Evolutionary conservation across 2,329 filamentous ascomycete species (phyloP).

Genomic region (Pseudogymnoascus destructans): DNA sequence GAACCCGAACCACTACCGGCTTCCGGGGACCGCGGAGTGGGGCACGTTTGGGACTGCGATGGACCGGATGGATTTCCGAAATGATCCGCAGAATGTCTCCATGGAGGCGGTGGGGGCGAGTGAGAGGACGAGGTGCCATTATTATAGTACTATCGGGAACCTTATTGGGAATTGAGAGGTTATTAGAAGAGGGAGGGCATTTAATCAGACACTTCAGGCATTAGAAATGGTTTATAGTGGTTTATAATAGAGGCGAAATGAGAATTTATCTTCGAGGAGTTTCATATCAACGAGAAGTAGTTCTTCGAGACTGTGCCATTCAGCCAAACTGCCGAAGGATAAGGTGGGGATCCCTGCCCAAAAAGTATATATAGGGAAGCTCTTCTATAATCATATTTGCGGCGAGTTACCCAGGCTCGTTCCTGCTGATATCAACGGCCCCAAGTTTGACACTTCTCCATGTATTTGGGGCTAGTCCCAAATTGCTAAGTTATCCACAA

Average conservation of each 20-base stretch:
- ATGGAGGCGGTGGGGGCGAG: conserved; percentile 33
- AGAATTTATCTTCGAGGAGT: background rate
- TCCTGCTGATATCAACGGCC: background rate
- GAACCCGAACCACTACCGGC: conserved; percentile 48
- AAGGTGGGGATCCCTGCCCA: background rate
- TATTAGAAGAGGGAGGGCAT: background rate
- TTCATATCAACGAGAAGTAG: background rate
- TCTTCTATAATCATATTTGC: background rate
- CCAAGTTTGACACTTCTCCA: background rate
- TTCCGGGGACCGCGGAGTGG: conserved; percentile 38
- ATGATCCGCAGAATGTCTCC: conserved; percentile 25
- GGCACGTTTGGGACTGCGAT: conserved; percentile 28
- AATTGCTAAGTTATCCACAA: background rate
- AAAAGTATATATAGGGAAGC: background rate
- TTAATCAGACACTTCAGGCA: background rate
- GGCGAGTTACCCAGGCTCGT: background rate
- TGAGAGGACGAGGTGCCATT: conserved; percentile 34
- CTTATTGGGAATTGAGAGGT: background rate
- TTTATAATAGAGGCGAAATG: background rate
- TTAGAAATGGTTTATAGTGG: background rate
- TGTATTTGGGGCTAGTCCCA: background rate
- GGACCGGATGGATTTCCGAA: conserved; percentile 29
- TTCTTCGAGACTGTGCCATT: background rate
- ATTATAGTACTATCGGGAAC: conserved; percentile 34
- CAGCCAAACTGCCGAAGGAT: background rate